A percentile compares a stretch with the other conserved stretches of the same genome.
Evolutionary conservation across 225 moss, liverwort and hornwort genomes (phyloP).

Genomic region (Polytrichum commune): DNA sequence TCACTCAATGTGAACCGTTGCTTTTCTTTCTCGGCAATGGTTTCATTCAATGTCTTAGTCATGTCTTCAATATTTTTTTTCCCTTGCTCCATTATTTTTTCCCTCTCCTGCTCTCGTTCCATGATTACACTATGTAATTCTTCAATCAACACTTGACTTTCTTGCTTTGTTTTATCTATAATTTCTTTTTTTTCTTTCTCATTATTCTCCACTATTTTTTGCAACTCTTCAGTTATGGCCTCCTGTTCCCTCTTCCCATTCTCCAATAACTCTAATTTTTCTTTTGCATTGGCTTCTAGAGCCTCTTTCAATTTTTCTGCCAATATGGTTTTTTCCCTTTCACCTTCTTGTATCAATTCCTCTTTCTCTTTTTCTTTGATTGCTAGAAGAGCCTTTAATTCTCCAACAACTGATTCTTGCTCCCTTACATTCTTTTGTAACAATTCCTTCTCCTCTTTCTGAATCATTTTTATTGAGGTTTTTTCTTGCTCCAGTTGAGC

Average conservation of each 20-base stretch:
- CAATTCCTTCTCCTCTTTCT: neutral
- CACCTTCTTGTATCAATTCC: neutral
- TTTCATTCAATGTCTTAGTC: neutral
- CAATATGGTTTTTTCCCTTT: neutral
- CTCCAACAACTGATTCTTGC: neutral
- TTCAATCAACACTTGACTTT: neutral
- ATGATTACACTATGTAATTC: neutral
- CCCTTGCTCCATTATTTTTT: neutral
- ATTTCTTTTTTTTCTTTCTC: neutral
- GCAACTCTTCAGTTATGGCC: neutral
- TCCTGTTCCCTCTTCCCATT: neutral
- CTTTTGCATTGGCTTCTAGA: neutral
- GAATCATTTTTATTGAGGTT: neutral
- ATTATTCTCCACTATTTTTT: neutral
- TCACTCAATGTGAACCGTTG: neutral
- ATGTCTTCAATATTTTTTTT: neutral
- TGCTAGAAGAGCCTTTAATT: neutral
- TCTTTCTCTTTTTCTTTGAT: neutral
- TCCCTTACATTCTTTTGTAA: neutral
- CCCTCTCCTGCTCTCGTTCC: neutral
- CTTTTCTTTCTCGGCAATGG: neutral
- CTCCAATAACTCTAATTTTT: neutral
- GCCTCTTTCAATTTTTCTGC: neutral
- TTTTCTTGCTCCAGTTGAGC: constrained; percentile 1
- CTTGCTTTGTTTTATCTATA: neutral